Conservation (phyloP, 371 early-diverging fungal species). For the Chytridium lagenaria region DNA sequence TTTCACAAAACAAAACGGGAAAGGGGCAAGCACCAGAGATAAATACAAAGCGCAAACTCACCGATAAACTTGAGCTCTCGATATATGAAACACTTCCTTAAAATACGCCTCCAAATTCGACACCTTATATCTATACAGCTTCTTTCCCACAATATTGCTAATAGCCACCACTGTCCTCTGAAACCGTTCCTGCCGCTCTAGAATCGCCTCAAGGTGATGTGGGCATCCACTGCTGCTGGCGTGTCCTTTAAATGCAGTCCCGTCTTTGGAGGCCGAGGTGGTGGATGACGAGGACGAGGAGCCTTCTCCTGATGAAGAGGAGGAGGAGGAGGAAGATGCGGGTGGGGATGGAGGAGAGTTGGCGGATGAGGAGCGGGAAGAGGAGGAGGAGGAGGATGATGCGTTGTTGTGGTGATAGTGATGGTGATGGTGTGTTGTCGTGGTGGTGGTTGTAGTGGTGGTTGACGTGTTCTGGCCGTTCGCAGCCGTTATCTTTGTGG, state of each 20-base stretch:
- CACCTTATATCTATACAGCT: constrained; percentile 46
- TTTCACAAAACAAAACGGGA: too few species aligned
- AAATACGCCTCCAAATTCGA: constrained; percentile 51
- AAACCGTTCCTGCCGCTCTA: constrained; percentile 27
- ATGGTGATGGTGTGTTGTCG: neutral
- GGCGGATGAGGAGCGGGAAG: too few species aligned
- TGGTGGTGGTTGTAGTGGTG: neutral
- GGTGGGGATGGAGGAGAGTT: too few species aligned
- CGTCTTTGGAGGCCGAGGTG: neutral
- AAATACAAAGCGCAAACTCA: too few species aligned
- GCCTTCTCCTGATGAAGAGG: too few species aligned
- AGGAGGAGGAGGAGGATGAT: neutral
- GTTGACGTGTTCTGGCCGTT: neutral
- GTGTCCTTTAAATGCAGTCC: neutral
- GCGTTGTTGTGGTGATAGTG: neutral
- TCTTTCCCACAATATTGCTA: constrained; percentile 44
- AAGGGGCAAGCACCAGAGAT: too few species aligned
- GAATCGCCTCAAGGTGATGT: neutral
- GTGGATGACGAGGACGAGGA: neutral
- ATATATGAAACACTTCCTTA: constrained; percentile 46
- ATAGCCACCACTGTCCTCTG: constrained; percentile 47
- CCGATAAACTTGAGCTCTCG: constrained; percentile 55
- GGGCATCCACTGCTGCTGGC: neutral
- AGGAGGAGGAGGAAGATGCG: neutral
- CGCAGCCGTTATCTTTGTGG: neutral